A percentile compares a stretch with the other conserved stretches of the same genome.
phyloP scores from a whole-genome alignment of 1,284 basidiomycete genomes.

The Ceratobasidium sp. region DNA sequence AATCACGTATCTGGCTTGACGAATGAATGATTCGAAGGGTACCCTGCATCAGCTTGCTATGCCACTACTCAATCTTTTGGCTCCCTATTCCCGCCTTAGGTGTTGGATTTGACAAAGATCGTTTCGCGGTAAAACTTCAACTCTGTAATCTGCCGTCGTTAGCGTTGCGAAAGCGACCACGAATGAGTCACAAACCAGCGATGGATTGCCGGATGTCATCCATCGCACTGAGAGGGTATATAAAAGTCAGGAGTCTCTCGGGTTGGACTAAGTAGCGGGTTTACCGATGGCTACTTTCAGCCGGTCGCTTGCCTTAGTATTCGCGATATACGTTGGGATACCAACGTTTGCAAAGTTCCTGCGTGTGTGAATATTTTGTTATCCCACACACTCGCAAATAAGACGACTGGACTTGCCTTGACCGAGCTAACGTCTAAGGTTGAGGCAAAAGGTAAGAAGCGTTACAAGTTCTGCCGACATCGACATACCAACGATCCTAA shows the following conservation, averaged over 20 bases:
- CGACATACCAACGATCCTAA: conserved; percentile 31
- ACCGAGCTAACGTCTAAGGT: conserved; percentile 21
- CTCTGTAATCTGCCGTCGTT: conserved; percentile 22
- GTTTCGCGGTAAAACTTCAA: conserved; percentile 48
- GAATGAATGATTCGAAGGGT: no score
- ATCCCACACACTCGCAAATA: not conserved
- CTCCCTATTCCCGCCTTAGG: no score
- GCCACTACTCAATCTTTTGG: no score
- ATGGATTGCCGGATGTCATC: conserved; percentile 38
- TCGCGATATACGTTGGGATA: conserved; percentile 9
- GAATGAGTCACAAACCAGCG: conserved; percentile 12
- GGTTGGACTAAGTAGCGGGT: not conserved
- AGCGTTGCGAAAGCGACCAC: not conserved
- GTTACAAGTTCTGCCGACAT: not conserved
- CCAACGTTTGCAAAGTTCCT: conserved; percentile 40
- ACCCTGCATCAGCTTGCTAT: no score
- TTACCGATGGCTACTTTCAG: conserved; percentile 22
- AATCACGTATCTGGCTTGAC: no score
- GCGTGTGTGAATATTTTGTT: not conserved
- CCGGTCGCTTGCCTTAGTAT: conserved; percentile 2
- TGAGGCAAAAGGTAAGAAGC: not conserved
- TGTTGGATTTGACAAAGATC: conserved; percentile 37
- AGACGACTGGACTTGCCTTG: not conserved
- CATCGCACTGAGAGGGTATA: not conserved
- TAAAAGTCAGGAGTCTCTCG: not conserved